These are phyloP conservation scores for Pneumocystis carinii DNA, from an alignment of 1,139 yeast species.

Conservation along the genomic window DNA sequence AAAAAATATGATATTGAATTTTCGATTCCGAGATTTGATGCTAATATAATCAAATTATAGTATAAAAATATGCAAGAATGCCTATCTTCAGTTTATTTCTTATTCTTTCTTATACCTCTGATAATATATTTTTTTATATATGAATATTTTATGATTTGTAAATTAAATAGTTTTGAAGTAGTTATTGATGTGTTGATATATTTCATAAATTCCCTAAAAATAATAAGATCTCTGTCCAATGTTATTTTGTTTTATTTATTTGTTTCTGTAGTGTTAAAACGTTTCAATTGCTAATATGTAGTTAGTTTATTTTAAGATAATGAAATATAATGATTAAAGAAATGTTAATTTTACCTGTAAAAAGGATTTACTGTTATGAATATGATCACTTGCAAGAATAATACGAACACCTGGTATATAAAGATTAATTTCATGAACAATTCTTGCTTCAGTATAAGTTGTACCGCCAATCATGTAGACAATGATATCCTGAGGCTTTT, in stretches of 20 bases:
- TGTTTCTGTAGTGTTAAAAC: not conserved
- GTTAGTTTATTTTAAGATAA: not conserved
- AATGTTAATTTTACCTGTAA: not conserved
- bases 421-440: slow-evolving; percentile 54
- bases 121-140: too few species aligned
- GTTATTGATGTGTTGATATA: too few species aligned
- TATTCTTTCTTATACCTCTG: too few species aligned
- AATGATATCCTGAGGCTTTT: slow-evolving; percentile 55
- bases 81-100: too few species aligned
- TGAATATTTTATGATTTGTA: too few species aligned
- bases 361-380: slow-evolving; percentile 37
- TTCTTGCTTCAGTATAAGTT: slow-evolving; percentile 80
- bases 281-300: not conserved
- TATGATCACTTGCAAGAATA: slow-evolving; percentile 64
- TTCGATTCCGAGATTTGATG: too few species aligned
- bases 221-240: too few species aligned
- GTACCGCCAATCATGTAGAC: slow-evolving; percentile 80
- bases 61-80: too few species aligned
- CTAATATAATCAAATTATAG: too few species aligned
- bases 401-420: slow-evolving; percentile 34
- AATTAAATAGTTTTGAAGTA: too few species aligned
- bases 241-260: not conserved
- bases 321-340: not conserved
- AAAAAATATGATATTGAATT: too few species aligned
- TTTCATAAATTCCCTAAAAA: too few species aligned